Percentiles rank a stretch among this genome's conserved stretches.
phyloP scores from a whole-genome alignment of 1,139 yeast genomes.

The Meyerozyma elateridarum region DNA sequence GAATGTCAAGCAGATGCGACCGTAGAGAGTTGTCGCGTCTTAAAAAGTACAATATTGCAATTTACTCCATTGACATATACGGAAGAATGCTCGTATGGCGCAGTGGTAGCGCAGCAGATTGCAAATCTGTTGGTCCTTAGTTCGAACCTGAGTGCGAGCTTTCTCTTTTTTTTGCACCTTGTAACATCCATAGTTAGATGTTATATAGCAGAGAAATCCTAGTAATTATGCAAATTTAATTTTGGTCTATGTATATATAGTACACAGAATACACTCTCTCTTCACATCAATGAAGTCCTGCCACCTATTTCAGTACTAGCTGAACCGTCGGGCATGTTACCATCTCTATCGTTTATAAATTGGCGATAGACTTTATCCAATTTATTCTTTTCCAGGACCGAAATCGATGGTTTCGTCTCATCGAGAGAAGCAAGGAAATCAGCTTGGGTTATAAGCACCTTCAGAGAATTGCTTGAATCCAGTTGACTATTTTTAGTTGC shows the following conservation, averaged over 20 bases:
- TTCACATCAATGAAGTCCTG: slow-evolving; percentile 65
- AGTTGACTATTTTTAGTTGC: slow-evolving; percentile 3
- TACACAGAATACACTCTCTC: too few species aligned
- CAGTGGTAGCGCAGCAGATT: slow-evolving; percentile 92
- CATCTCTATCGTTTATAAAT: slow-evolving; percentile 77
- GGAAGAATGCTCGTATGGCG: slow-evolving; percentile 60
- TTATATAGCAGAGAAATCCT: too few species aligned
- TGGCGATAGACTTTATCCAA: slow-evolving; percentile 62
- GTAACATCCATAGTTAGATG: too few species aligned
- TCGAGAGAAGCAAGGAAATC: slow-evolving; percentile 62
- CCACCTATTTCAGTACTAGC: slow-evolving; percentile 85
- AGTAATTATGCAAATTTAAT: too few species aligned
- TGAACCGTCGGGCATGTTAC: slow-evolving; percentile 84
- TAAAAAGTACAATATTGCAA: neutral
- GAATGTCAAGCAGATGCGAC: neutral
- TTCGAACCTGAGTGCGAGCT: slow-evolving; percentile 83
- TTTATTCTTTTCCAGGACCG: slow-evolving; percentile 63
- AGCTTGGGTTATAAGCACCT: slow-evolving; percentile 39
- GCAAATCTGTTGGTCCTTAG: slow-evolving; percentile 89
- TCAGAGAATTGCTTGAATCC: slow-evolving; percentile 13
- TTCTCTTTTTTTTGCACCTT: slow-evolving; percentile 14
- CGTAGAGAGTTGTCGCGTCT: neutral
- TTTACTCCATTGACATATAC: neutral
- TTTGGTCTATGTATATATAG: too few species aligned
- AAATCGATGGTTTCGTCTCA: slow-evolving; percentile 86